phyloP scores from a whole-genome alignment of 2,329 filamentous ascomycete species.

The Grosmannia serpens region DNA sequence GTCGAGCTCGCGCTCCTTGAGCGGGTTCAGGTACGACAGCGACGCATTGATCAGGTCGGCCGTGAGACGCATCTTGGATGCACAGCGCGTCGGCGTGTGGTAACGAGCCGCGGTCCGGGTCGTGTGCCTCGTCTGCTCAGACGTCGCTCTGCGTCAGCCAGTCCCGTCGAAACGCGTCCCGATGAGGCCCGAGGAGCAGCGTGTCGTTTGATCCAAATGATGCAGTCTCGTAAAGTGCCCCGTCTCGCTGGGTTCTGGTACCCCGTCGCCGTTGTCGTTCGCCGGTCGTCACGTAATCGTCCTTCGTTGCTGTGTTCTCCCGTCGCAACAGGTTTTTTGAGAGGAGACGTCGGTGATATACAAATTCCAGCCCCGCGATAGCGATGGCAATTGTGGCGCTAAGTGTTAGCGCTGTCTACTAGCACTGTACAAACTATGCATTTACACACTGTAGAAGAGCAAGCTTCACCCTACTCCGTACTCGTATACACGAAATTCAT shows the following conservation, averaged over 20 bases:
- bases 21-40: conserved; percentile 94
- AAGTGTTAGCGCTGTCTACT: background rate
- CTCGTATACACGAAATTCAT: background rate
- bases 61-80: conserved; percentile 76
- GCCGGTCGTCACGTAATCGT: background rate
- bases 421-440: background rate
- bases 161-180: no score
- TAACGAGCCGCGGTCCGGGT: background rate
- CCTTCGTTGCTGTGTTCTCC: background rate
- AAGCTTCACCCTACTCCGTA: background rate
- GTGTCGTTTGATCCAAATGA: no score
- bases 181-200: no score
- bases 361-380: conserved; percentile 2
- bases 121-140: background rate
- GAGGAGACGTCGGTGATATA: background rate
- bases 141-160: background rate
- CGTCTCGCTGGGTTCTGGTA: background rate
- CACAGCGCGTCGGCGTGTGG: background rate
- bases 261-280: background rate
- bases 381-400: background rate
- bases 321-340: background rate
- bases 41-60: conserved; percentile 89
- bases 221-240: no score
- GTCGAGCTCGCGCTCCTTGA: conserved; percentile 98
- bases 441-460: background rate